Percentiles rank a stretch among this genome's conserved stretches.
These are phyloP conservation scores for Asterophora parasitica DNA, from an alignment of 768 basidiomycete genomes.

Conservation along the genomic window DNA sequence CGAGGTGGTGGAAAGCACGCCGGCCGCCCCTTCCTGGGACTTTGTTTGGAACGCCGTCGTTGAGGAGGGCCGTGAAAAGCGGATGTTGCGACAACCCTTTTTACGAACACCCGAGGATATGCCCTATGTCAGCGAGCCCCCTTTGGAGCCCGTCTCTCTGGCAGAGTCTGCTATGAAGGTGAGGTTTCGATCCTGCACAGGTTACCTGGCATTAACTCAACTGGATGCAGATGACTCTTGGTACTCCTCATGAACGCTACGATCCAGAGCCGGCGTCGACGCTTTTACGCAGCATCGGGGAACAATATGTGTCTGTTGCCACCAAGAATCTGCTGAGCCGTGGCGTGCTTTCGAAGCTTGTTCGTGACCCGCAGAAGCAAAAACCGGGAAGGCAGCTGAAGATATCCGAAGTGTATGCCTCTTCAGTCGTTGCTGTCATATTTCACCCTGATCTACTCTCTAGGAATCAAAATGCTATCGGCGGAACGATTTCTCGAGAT, in stretches of 20 bases:
- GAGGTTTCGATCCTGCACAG: background rate
- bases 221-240: constrained; percentile 62
- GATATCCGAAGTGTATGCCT: constrained; percentile 62
- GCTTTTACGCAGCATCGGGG: constrained; percentile 53
- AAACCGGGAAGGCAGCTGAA: constrained; percentile 72
- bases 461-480: constrained; percentile 66
- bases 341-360: constrained; percentile 61
- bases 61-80: constrained; percentile 75
- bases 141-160: constrained; percentile 40
- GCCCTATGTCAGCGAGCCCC: constrained; percentile 22
- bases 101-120: constrained; percentile 38
- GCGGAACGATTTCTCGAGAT: constrained; percentile 59
- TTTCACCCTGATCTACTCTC: background rate
- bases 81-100: constrained; percentile 54
- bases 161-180: constrained; percentile 77
- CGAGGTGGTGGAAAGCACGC: constrained; percentile 44
- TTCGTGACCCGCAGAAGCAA: constrained; percentile 56
- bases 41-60: constrained; percentile 70
- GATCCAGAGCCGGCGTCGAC: constrained; percentile 51
- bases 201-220: background rate
- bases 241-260: constrained; percentile 67
- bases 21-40: constrained; percentile 51
- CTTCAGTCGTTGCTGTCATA: background rate
- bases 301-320: constrained; percentile 50
- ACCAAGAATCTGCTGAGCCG: constrained; percentile 57